Percentiles rank a stretch among this genome's conserved stretches.
These are phyloP conservation scores for Hanseniaspora pseudoguilliermondii DNA, from an alignment of 805 yeast genomes.

Conservation along the genomic window DNA sequence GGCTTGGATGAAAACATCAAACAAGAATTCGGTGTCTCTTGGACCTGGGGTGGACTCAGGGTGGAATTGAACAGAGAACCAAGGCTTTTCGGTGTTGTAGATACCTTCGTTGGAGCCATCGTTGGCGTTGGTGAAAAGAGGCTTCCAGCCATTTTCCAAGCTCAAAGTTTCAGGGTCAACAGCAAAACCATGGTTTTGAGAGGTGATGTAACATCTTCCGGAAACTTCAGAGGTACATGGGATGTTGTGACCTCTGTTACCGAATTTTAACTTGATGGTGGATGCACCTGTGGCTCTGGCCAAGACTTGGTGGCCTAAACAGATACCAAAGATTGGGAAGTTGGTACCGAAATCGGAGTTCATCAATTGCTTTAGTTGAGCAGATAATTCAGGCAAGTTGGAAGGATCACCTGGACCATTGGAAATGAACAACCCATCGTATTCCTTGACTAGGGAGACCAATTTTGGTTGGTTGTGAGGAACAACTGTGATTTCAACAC, in stretches of 20 bases:
- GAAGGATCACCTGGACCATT: slow-evolving; percentile 99
- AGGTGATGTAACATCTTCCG: slow-evolving; percentile 95
- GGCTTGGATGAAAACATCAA: slow-evolving; percentile 80
- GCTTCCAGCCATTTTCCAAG: slow-evolving; percentile 63
- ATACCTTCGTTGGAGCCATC: slow-evolving; percentile 98
- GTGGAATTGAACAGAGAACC: slow-evolving; percentile 96
- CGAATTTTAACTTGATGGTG: slow-evolving; percentile 83
- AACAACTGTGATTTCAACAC: slow-evolving; percentile 89
- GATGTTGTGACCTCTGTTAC: slow-evolving; percentile 98
- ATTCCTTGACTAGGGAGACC: slow-evolving; percentile 39
- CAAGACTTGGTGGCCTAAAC: slow-evolving; percentile 93
- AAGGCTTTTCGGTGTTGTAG: slow-evolving; percentile 75
- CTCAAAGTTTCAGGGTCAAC: slow-evolving; percentile 67
- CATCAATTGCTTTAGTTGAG: slow-evolving; percentile 45
- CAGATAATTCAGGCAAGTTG: slow-evolving; percentile 57
- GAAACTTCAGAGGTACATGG: slow-evolving; percentile 83
- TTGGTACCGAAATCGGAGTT: slow-evolving; percentile 32
- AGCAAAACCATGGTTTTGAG: slow-evolving; percentile 98
- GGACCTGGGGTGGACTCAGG: slow-evolving; percentile 99
- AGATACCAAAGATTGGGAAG: slow-evolving; percentile 85
- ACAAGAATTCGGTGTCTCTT: slow-evolving; percentile 92
- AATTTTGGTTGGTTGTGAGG: slow-evolving; percentile 89
- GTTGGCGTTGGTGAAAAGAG: slow-evolving; percentile 86
- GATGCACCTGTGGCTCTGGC: slow-evolving; percentile 94
- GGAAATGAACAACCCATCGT: slow-evolving; percentile 90